A percentile compares a stretch with the other conserved stretches of the same genome.
phyloP scores from a whole-genome alignment of 768 basidiomycete genomes.

The Pholiota conissans region DNA sequence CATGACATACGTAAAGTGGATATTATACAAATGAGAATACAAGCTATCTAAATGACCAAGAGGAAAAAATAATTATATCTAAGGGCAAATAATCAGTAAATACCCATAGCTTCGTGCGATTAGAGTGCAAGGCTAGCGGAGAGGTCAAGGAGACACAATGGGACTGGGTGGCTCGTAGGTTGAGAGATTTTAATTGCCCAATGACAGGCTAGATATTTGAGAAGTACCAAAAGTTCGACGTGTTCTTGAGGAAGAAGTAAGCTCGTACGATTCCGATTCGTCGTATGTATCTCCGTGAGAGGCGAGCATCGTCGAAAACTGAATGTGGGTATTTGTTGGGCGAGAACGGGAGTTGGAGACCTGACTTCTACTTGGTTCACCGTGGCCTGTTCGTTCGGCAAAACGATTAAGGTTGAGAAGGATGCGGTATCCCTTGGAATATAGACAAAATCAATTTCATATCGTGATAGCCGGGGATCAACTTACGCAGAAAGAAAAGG shows the following conservation, averaged over 20 bases:
- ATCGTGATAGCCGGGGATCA: not conserved
- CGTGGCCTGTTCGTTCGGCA: conserved; percentile 14
- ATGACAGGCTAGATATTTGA: conserved; percentile 11
- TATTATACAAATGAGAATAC: no score
- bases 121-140: no score
- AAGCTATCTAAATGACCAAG: no score
- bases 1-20: no score
- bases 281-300: conserved; percentile 6
- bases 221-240: conserved; percentile 11
- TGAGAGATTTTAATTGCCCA: conserved; percentile 3
- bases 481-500: conserved; percentile 34
- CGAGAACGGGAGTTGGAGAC: conserved; percentile 19
- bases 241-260: conserved; percentile 7
- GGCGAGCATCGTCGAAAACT: conserved; percentile 26
- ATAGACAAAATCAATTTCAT: not conserved
- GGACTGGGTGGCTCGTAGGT: not conserved
- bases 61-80: no score
- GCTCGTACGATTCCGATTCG: conserved; percentile 21
- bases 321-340: conserved; percentile 28
- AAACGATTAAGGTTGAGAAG: conserved; percentile 34
- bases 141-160: no score
- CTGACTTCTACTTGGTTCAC: no score
- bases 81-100: no score
- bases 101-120: no score
- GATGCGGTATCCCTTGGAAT: conserved; percentile 36